These are phyloP conservation scores for Podospora appendiculata DNA, from an alignment of 495 filamentous ascomycete genomes.

Conservation along the genomic window DNA sequence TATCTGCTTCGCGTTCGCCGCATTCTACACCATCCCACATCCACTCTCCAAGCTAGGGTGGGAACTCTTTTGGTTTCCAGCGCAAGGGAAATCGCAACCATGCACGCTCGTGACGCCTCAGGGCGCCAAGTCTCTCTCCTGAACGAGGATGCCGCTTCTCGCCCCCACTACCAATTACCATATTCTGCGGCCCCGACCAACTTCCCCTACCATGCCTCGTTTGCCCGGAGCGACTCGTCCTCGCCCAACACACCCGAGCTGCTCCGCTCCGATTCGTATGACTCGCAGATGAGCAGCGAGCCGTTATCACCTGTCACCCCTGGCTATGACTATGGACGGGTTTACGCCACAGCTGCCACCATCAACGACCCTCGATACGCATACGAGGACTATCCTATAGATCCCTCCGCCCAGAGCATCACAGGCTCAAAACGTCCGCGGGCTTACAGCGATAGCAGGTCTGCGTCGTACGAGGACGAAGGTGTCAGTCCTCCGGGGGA, in stretches of 20 bases:
- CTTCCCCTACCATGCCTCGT: neutral
- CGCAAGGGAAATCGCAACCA: slow-evolving; percentile 13
- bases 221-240: slow-evolving; percentile 23
- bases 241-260: slow-evolving; percentile 40
- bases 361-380: slow-evolving; percentile 15
- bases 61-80: no score
- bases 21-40: no score
- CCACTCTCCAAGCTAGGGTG: no score
- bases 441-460: slow-evolving; percentile 16
- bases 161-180: slow-evolving; percentile 1
- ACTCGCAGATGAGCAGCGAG: slow-evolving; percentile 43
- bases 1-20: no score
- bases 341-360: slow-evolving; percentile 6
- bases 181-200: slow-evolving; percentile 3
- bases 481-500: slow-evolving; percentile 30
- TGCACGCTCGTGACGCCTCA: slow-evolving; percentile 42
- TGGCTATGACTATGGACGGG: slow-evolving; percentile 25
- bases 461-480: slow-evolving; percentile 29
- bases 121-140: slow-evolving; percentile 46
- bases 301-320: slow-evolving; percentile 43
- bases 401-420: slow-evolving; percentile 20
- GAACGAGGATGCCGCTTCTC: slow-evolving; percentile 36
- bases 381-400: slow-evolving; percentile 29
- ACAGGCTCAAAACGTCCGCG: slow-evolving; percentile 24
- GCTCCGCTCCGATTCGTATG: slow-evolving; percentile 45